phyloP scores from a whole-genome alignment of 176 grass and related monocot species.

The Hordeum vulgare region MorexV3_pseudomolecules_assembly NC_058520.1:2397586-2398085 shows the following conservation, averaged over 20 bases:
- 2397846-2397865: not conserved
- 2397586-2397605: conserved; percentile 40
- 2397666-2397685: conserved; percentile 34
- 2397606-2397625: not conserved
- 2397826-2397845: not conserved
- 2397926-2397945: not conserved
- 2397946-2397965: not conserved
- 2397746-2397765: not conserved
- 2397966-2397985: not conserved
- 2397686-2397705: conserved; percentile 72
- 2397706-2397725: conserved; percentile 51
- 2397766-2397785: not conserved
- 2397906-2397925: not conserved
- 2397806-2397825: too few relatives aligned
- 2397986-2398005: not conserved
- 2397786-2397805: not conserved
- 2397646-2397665: not conserved
- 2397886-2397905: not conserved
- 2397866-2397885: conserved; percentile 6
- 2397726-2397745: conserved; percentile 45
- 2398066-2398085: too few relatives aligned
- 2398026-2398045: too few relatives aligned
- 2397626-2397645: not conserved
- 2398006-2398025: too few relatives aligned
- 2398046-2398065: too few relatives aligned